Conservation (phyloP, 441 rosid genomes). For the Biscutella laevigata region DNA sequence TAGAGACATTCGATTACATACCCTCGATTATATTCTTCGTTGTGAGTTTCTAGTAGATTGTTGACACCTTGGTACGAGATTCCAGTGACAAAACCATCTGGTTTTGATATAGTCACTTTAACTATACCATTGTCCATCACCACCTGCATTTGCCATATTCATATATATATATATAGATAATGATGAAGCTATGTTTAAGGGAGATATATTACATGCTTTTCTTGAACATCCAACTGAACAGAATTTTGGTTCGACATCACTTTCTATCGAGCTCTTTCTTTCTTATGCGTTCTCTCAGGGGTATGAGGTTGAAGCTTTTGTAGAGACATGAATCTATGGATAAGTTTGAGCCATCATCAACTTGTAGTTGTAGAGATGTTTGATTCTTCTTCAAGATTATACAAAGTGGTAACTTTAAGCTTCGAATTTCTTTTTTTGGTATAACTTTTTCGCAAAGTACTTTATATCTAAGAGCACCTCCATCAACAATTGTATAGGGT, state of each 20-base stretch:
- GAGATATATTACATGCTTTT: constrained; percentile 35
- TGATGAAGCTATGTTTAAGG: background rate
- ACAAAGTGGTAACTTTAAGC: constrained; percentile 20
- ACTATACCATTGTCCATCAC: constrained; percentile 42
- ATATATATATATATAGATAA: background rate
- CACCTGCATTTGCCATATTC: constrained; percentile 31
- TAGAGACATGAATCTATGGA: constrained; percentile 8
- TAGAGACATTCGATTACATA: background rate
- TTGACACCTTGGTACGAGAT: constrained; percentile 38
- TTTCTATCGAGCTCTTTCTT: background rate
- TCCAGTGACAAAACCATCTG: constrained; percentile 47
- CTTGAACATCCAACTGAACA: constrained; percentile 39
- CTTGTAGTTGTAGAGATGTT: background rate
- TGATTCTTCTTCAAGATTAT: constrained; percentile 20
- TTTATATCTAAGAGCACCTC: background rate
- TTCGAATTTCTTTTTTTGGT: constrained; percentile 13
- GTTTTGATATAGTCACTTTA: constrained; percentile 44
- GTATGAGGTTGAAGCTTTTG: constrained; percentile 10
- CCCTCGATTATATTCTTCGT: constrained; percentile 44
- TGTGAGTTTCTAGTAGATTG: constrained; percentile 46
- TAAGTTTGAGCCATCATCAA: background rate
- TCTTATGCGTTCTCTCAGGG: background rate
- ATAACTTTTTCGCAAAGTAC: background rate
- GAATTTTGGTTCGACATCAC: constrained; percentile 30
- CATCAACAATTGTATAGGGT: too few relatives aligned